A percentile compares a stretch with the other conserved stretches of the same genome.
phyloP scores from a whole-genome alignment of 2,329 filamentous ascomycete genomes.

The Fusarium buharicum region DNA sequence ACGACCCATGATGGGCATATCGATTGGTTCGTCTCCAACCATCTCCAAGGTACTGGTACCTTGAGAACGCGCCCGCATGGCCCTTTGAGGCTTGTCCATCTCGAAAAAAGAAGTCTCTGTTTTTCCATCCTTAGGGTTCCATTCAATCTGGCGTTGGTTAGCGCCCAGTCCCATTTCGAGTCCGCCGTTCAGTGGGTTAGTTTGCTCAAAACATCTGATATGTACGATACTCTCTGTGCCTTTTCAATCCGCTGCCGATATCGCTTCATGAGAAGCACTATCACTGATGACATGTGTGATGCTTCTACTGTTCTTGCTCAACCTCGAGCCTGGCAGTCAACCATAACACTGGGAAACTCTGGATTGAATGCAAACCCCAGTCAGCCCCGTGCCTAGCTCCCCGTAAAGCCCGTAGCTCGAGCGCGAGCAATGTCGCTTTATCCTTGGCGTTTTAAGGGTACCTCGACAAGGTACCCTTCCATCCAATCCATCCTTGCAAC shows the following conservation, averaged over 20 bases:
- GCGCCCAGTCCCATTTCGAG: slow-evolving; percentile 38
- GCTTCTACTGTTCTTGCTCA: slow-evolving; percentile 15
- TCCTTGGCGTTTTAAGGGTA: slow-evolving; percentile 42
- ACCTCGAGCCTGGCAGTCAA: neutral
- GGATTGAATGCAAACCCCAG: slow-evolving; percentile 24
- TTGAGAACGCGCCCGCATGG: slow-evolving; percentile 19
- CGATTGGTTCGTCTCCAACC: slow-evolving; percentile 39
- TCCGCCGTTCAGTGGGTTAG: slow-evolving; percentile 33
- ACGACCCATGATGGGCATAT: slow-evolving; percentile 38
- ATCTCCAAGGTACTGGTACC: slow-evolving; percentile 43
- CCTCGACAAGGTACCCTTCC: slow-evolving; percentile 37
- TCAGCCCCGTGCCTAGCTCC: slow-evolving; percentile 43
- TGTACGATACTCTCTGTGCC: neutral
- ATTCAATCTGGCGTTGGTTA: slow-evolving; percentile 39
- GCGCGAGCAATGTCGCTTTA: slow-evolving; percentile 41
- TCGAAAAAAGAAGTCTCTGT: slow-evolving; percentile 22
- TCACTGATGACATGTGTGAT: neutral
- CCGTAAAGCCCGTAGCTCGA: slow-evolving; percentile 41
- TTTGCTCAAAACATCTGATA: slow-evolving; percentile 16
- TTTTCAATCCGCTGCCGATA: slow-evolving; percentile 1
- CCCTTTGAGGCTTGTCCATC: slow-evolving; percentile 9
- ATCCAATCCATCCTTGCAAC: slow-evolving; percentile 37
- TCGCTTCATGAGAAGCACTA: too few relatives aligned
- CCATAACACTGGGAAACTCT: too few relatives aligned
- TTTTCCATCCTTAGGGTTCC: slow-evolving; percentile 36